phyloP scores from a whole-genome alignment of 345 rosid species.

The Excoecaria agallocha region DNA sequence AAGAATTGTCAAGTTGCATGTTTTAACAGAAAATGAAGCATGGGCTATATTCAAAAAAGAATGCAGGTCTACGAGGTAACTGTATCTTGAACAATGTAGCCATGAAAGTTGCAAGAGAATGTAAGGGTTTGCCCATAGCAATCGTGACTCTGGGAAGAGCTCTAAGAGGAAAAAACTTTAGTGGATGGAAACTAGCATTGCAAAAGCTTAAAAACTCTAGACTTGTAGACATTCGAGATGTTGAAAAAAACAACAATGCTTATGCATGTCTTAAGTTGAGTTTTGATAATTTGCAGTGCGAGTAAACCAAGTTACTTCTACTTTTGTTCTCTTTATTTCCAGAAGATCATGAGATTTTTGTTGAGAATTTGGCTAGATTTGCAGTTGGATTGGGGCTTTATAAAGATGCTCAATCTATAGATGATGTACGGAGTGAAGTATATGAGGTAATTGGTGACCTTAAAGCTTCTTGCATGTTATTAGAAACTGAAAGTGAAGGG shows the following conservation, averaged over 20 bases:
- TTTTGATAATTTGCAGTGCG: neutral
- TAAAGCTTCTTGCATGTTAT: neutral
- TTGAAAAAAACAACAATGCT: neutral
- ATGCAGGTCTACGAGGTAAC: neutral
- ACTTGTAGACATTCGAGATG: neutral
- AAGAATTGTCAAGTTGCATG: neutral
- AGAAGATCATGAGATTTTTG: neutral
- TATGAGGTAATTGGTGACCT: neutral
- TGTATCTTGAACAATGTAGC: neutral
- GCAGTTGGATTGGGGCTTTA: neutral
- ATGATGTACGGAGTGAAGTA: neutral
- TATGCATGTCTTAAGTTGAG: constrained; percentile 8
- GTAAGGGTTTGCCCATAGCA: constrained; percentile 17
- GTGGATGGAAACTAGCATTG: neutral
- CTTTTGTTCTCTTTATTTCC: constrained; percentile 18
- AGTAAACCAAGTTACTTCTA: constrained; percentile 4
- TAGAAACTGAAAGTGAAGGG: neutral
- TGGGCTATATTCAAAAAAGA: neutral
- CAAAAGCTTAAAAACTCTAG: neutral
- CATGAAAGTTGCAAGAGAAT: constrained; percentile 2
- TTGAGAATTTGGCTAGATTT: constrained; percentile 4
- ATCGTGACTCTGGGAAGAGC: constrained; percentile 16
- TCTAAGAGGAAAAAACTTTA: neutral
- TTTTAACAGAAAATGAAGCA: neutral
- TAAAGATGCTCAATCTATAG: neutral